Base-by-base conservation (phyloP, 306 rosid species). In the Castanopsis chinensis region DNA sequence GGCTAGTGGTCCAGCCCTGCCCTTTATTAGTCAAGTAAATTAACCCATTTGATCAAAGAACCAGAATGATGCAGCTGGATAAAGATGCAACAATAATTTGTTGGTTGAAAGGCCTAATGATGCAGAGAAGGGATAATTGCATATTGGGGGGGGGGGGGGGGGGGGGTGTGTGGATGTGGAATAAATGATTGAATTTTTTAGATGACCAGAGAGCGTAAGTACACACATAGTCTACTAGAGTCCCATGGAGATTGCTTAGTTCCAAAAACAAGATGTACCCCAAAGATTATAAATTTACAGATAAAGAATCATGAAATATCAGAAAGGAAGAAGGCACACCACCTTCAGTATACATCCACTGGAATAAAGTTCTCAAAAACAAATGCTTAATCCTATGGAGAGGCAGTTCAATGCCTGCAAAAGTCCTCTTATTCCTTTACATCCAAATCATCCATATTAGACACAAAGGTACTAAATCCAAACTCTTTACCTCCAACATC, bases 1-100 rank as follows among this genome's bases (percentile, higher is more conserved):
- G 58, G 64, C 43, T 41, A n/a, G 35, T 35, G 77, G 59, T 78
- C 60, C 80, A 70, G 15, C 74, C 53, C 53, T 10, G 52, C 52
- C 65, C 28, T 23, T 59, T 20, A 25, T 59, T 23, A 23, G 53
- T 59, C 33, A 59, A 59, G 15, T 23, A 12, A 20, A 7, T 59
- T 11, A 59, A 59, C 15, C 32, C 33, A 59, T 59, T 23, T 25
- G 32, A 25, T 20, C 27, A 59, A 59, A 21, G 30, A 59, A 1
- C 13, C 5, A 2, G 32, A 28, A 21, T 59, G 28, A 23, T 21
- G 13, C 65, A 59, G 65, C 32, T 1, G 6, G 65, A 59, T 59
- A 59, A 20, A 20, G 30, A 30, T 25, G 32, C 28, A 60, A 60
- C 33, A 60, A 60, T 11, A 25, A 21, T 23, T 28, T 60, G 67